A percentile compares a stretch with the other conserved stretches of the same genome.
Conservation (phyloP, 1,139 yeast genomes). For the Ogataea hybrid region DNA sequence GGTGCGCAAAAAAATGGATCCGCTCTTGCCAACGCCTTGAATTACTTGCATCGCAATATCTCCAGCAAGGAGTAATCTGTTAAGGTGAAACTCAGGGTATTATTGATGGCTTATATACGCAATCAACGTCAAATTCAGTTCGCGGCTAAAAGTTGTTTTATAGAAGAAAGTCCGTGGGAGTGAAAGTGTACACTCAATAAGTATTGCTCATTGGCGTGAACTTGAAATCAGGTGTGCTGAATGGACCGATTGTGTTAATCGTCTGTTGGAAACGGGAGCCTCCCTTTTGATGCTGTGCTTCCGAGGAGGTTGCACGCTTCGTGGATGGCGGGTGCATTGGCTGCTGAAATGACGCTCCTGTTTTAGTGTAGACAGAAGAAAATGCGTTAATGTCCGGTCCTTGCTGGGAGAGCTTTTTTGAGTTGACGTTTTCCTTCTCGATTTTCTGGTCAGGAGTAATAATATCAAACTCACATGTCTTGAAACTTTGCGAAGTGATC, state of each 20-base stretch:
- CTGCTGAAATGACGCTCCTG: conserved; percentile 9
- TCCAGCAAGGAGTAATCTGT: conserved; percentile 10
- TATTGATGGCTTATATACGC: conserved; percentile 1
- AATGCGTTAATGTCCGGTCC: background rate
- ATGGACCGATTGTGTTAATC: conserved; percentile 7
- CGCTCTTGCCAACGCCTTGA: conserved; percentile 25
- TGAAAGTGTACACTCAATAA: conserved; percentile 5
- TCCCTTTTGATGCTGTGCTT: conserved; percentile 3
- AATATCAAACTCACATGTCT: conserved; percentile 12
- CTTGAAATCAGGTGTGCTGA: conserved; percentile 13
- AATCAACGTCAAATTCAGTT: background rate
- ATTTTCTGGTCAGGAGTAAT: conserved; percentile 9
- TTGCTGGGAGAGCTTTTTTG: conserved; percentile 5
- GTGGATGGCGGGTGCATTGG: conserved; percentile 8
- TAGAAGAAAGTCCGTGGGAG: conserved; percentile 7
- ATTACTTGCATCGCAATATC: conserved; percentile 22
- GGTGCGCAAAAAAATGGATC: conserved; percentile 11
- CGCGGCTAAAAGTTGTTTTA: background rate
- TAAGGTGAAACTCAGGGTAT: conserved; percentile 6
- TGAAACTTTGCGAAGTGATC: conserved; percentile 48
- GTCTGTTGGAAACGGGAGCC: conserved; percentile 9
- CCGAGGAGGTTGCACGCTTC: background rate
- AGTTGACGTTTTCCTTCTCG: conserved; percentile 18
- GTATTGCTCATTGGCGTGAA: conserved; percentile 13
- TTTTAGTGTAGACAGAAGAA: conserved; percentile 4